These are phyloP conservation scores for Russula sp. DNA, from an alignment of 768 basidiomycete genomes.

Conservation along the genomic window DNA sequence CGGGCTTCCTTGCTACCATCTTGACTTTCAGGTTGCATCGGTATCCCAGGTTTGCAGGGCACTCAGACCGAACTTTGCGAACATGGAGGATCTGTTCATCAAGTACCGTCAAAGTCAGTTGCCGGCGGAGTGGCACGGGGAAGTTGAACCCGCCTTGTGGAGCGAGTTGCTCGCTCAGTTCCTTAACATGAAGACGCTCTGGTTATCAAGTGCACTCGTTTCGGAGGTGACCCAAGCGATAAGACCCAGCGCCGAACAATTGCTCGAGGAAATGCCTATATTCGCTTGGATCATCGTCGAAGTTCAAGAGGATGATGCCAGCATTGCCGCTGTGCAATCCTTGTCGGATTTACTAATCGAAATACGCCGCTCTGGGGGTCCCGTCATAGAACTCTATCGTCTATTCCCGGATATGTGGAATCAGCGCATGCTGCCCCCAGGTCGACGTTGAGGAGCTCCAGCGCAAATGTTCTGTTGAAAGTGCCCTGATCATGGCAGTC, in stretches of 20 bases:
- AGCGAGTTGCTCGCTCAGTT: neutral
- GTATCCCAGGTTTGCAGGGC: neutral
- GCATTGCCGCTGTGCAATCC: neutral
- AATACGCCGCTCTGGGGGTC: neutral
- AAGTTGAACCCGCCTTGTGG: conserved; percentile 1
- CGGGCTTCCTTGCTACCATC: neutral
- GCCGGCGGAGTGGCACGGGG: neutral
- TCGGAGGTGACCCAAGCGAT: neutral
- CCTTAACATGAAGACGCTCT: neutral
- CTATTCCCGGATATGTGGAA: conserved; percentile 5
- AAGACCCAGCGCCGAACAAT: neutral
- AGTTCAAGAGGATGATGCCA: neutral
- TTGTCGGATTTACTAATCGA: neutral
- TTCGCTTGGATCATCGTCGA: conserved; percentile 3
- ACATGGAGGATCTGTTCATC: conserved; percentile 1
- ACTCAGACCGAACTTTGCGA: neutral
- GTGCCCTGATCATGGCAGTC: neutral
- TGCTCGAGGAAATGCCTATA: neutral
- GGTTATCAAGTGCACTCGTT: conserved; percentile 5
- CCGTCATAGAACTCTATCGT: neutral
- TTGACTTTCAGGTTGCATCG: conserved; percentile 4
- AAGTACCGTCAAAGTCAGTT: neutral
- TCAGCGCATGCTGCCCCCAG: neutral
- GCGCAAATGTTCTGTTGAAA: neutral
- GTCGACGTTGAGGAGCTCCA: neutral